Conservation (phyloP, 306 rosid species). For the Nissolia schottii region DNA sequence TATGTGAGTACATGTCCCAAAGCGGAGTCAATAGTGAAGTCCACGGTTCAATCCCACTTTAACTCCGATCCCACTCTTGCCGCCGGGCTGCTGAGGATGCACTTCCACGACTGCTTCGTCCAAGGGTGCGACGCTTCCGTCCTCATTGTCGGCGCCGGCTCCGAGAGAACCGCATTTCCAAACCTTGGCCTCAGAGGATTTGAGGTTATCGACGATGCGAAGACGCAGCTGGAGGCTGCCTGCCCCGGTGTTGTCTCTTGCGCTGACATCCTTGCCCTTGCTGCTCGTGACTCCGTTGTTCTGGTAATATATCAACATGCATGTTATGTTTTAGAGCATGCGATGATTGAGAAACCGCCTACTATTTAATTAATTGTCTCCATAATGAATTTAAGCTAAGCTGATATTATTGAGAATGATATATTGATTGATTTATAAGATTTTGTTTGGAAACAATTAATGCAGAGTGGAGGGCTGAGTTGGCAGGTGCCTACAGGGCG, state of each 20-base stretch:
- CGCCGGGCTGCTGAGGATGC: slow-evolving; percentile 19
- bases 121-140: slow-evolving; percentile 29
- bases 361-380: too few relatives aligned
- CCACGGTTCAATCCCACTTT: slow-evolving; percentile 22
- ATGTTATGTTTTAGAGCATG: too few relatives aligned
- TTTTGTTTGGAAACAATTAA: neutral
- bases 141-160: neutral
- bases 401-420: too few relatives aligned
- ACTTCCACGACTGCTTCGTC: slow-evolving; percentile 30
- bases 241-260: slow-evolving; percentile 27
- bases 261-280: slow-evolving; percentile 29
- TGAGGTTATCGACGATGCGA: slow-evolving; percentile 23
- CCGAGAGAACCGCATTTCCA: neutral
- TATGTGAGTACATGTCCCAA: slow-evolving; percentile 2
- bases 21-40: slow-evolving; percentile 27
- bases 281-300: slow-evolving; percentile 26
- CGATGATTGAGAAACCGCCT: too few relatives aligned
- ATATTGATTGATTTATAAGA: too few relatives aligned
- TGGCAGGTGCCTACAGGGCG: slow-evolving; percentile 62
- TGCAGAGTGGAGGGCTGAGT: slow-evolving; percentile 34
- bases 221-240: slow-evolving; percentile 10
- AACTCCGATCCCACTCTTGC: slow-evolving; percentile 2
- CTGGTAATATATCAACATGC: too few relatives aligned
- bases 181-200: neutral
- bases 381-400: too few relatives aligned